phyloP scores from a whole-genome alignment of 2,329 filamentous ascomycete species.

The Penicillium brasilianum region DNA sequence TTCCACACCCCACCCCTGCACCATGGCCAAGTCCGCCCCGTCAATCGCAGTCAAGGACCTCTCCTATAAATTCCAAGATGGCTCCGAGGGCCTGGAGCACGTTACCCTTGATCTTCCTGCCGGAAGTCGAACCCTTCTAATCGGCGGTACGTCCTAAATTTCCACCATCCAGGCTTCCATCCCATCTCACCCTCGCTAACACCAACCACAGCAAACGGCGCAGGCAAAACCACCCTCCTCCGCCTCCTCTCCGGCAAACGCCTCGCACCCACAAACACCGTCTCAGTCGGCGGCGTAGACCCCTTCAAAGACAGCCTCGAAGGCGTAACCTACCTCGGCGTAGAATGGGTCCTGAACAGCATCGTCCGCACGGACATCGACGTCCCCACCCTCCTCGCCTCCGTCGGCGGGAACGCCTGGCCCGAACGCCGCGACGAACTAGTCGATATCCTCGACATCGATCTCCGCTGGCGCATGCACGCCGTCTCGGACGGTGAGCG shows the following conservation, averaged over 20 bases:
- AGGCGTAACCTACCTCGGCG: slow-evolving; percentile 93
- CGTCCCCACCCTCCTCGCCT: slow-evolving; percentile 80
- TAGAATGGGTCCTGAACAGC: slow-evolving; percentile 97
- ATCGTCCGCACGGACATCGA: slow-evolving; percentile 96
- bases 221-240: slow-evolving; percentile 95
- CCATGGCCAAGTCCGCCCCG: slow-evolving; percentile 45
- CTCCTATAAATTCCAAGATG: slow-evolving; percentile 87
- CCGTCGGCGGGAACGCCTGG: slow-evolving; percentile 85
- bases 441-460: slow-evolving; percentile 86
- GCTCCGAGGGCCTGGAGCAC: slow-evolving; percentile 75
- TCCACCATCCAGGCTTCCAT: neutral
- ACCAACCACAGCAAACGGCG: slow-evolving; percentile 73
- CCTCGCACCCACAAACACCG: slow-evolving; percentile 76
- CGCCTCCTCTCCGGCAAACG: slow-evolving; percentile 94
- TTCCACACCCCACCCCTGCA: slow-evolving; percentile 13
- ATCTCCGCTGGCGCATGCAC: slow-evolving; percentile 92
- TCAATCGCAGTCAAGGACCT: slow-evolving; percentile 76
- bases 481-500: slow-evolving; percentile 92
- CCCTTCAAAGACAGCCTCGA: slow-evolving; percentile 89
- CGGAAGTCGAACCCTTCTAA: slow-evolving; percentile 84
- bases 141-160: slow-evolving; percentile 66
- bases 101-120: slow-evolving; percentile 78
- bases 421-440: slow-evolving; percentile 84
- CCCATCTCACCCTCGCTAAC: neutral
- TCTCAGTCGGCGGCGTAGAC: slow-evolving; percentile 81